phyloP scores from a whole-genome alignment of 1,284 basidiomycete genomes.

The Heimioporus retisporus region DNA sequence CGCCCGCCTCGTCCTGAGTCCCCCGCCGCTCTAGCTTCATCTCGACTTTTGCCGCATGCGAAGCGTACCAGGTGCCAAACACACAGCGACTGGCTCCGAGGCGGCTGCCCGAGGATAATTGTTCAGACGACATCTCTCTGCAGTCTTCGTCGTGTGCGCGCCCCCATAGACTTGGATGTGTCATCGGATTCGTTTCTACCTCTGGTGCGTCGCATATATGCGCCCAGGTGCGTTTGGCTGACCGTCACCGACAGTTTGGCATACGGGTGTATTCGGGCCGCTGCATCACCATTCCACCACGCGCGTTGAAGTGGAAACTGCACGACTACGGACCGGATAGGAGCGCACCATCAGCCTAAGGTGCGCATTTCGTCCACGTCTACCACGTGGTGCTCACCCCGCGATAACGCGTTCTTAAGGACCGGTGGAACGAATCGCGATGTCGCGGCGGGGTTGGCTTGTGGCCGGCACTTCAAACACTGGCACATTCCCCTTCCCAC shows the following conservation, averaged over 20 bases:
- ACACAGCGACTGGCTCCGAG: constrained; percentile 33
- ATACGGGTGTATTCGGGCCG: constrained; percentile 29
- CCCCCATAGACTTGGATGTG: not conserved
- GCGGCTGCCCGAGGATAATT: constrained; percentile 38
- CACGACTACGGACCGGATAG: constrained; percentile 26
- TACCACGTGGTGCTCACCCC: too few species aligned
- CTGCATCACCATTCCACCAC: constrained; percentile 33
- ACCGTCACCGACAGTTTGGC: constrained; percentile 4
- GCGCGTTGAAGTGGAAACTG: constrained; percentile 34
- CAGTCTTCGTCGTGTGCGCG: constrained; percentile 9
- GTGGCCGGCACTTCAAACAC: too few species aligned
- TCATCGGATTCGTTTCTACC: not conserved
- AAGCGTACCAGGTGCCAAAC: too few species aligned
- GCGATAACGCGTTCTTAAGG: too few species aligned
- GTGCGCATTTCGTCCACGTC: too few species aligned
- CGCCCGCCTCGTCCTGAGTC: too few species aligned
- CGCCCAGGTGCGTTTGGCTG: not conserved
- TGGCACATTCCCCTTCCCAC: too few species aligned
- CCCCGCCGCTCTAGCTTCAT: too few species aligned
- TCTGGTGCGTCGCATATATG: constrained; percentile 27
- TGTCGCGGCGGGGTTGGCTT: too few species aligned
- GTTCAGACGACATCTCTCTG: constrained; percentile 23
- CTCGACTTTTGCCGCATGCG: too few species aligned
- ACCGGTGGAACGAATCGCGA: too few species aligned
- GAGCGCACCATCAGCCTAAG: too few species aligned